A percentile compares a stretch with the other conserved stretches of the same genome.
Evolutionary conservation across 306 rosid species (phyloP).

Genomic region (Gleditsia sinensis): DNA sequence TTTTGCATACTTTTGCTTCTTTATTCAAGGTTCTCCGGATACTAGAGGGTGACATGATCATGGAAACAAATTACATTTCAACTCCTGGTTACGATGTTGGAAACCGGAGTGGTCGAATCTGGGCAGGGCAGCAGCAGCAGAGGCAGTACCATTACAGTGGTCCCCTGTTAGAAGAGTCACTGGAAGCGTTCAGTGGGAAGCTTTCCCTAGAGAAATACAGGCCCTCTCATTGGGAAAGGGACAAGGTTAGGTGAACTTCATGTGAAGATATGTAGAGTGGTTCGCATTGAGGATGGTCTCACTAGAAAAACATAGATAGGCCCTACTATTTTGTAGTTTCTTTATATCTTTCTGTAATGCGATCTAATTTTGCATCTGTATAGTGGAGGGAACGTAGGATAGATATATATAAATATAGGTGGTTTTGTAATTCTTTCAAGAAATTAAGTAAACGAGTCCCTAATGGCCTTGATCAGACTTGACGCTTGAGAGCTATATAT

Average conservation of each 20-base stretch:
- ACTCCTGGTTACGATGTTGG: slow-evolving; percentile 76
- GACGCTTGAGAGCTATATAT: slow-evolving; percentile 1
- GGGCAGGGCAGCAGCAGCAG: slow-evolving; percentile 69
- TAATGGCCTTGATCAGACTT: slow-evolving; percentile 23
- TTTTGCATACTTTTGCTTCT: slow-evolving; percentile 17
- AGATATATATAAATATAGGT: slow-evolving; percentile 38
- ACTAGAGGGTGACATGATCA: slow-evolving; percentile 90
- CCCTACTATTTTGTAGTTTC: slow-evolving; percentile 35
- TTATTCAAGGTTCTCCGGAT: slow-evolving; percentile 79
- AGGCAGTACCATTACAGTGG: slow-evolving; percentile 63
- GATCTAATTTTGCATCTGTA: slow-evolving; percentile 64
- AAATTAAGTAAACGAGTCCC: slow-evolving; percentile 46
- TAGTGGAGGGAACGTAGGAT: slow-evolving; percentile 54
- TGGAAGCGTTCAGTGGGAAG: slow-evolving; percentile 75
- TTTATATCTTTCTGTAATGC: slow-evolving; percentile 38
- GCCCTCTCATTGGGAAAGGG: slow-evolving; percentile 71
- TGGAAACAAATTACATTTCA: slow-evolving; percentile 74
- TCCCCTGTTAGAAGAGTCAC: slow-evolving; percentile 57
- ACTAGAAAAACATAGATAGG: background rate
- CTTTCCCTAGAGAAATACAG: slow-evolving; percentile 62
- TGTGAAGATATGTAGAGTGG: slow-evolving; percentile 56
- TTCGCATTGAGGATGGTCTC: slow-evolving; percentile 14
- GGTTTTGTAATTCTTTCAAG: slow-evolving; percentile 47
- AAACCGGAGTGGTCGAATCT: slow-evolving; percentile 72
- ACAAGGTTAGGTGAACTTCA: slow-evolving; percentile 53